Base-by-base conservation (phyloP, 306 rosid species). In the Dryas drummondii region DNA sequence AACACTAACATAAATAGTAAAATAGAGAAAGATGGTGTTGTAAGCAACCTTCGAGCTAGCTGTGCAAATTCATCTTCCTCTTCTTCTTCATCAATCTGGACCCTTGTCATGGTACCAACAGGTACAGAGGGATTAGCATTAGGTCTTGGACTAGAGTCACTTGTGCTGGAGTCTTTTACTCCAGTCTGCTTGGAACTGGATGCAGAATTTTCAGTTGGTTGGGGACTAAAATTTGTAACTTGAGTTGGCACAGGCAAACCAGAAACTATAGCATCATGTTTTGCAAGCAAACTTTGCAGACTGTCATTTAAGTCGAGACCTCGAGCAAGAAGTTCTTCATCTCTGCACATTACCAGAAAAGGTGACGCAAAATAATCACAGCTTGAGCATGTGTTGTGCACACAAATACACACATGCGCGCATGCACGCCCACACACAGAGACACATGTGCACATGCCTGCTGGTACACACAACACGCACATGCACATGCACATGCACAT, bases 21-120 rank as follows among this genome's bases (percentile, higher is more conserved):
- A 15, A 37, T 1, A 46, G 57, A 19, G n/a, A 27, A 61, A 16
- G 47, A 47, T 44, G 17, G 22, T 37, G 72, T 77, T 56, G 37
- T 47, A 41, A 67, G 56, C 74, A 66, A 92, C 99, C 99, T 96
- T 83, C 96, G 89, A 82, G 98, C 98, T 26, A 96, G 88, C 86
- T 88, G 93, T 48, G 91, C 97, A 80, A 96, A 96, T 78, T 90
- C 99, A 81, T 96, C 99, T 86, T 94, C 98, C 75, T 86, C 88
- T 80, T 89, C 93, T 44, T 88, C 94, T 69, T 91, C 97, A 62
- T 87, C 90, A 75, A 82, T 69, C 52, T 57, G 89, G 63, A 71
- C 59, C 80, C 57, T 79, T 41, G 83, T 19, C 60, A 72, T 78
- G 42, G 90, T 52, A 66, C 66, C 56, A 74, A 73, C 80, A 27